Percentiles rank a stretch among this genome's conserved stretches.
These are phyloP conservation scores for Mesotaenium endlicherianum DNA, from an alignment of 139 green algal species.

Conservation along the genomic window DNA sequence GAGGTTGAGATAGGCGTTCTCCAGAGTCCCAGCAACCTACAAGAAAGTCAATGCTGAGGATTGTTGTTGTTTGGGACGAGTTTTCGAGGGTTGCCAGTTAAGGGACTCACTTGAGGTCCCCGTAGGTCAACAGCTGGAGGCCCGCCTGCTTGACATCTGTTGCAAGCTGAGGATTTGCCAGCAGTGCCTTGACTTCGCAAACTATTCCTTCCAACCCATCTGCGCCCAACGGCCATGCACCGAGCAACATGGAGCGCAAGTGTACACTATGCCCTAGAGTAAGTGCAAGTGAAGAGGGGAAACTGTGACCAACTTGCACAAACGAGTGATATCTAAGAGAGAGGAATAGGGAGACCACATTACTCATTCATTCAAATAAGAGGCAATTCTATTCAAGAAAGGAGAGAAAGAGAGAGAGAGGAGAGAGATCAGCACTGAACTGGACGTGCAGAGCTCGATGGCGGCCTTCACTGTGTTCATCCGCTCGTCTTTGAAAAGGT, in stretches of 20 bases:
- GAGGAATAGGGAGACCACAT: not conserved
- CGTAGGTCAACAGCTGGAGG: slow-evolving; percentile 16
- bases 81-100: not conserved
- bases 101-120: slow-evolving; percentile 8
- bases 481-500: slow-evolving; percentile 15
- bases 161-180: not conserved
- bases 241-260: too few species aligned
- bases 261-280: too few species aligned
- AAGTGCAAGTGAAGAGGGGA: too few species aligned
- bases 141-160: not conserved
- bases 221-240: not conserved
- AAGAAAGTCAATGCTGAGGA: too few species aligned
- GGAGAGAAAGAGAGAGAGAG: not conserved
- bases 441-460: slow-evolving; percentile 25
- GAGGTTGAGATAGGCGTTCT: too few species aligned
- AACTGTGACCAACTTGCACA: not conserved
- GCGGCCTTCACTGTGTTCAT: slow-evolving; percentile 31
- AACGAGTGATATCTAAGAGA: not conserved
- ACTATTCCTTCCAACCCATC: slow-evolving; percentile 26
- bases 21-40: too few species aligned
- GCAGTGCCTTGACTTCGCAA: not conserved
- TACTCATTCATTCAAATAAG: not conserved
- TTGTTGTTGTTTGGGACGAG: too few species aligned
- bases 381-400: not conserved
- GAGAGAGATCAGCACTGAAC: not conserved